Conservation (phyloP, 257 asterid genomes). For the Nicotiana tomentosiformis region DNA sequence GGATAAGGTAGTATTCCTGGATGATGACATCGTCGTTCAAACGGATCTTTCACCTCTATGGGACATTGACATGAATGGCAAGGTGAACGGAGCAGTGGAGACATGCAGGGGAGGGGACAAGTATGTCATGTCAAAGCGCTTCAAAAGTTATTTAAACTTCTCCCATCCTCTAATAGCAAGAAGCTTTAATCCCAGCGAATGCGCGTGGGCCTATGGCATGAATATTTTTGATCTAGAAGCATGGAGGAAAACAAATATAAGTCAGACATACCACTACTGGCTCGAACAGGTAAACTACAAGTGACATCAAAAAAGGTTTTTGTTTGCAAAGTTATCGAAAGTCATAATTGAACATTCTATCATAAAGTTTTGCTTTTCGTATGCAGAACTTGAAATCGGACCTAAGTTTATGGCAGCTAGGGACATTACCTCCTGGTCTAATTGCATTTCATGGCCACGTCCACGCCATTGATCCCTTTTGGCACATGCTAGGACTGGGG, state of each 20-base stretch:
- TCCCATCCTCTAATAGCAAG: conserved; percentile 84
- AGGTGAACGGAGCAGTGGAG: conserved; percentile 93
- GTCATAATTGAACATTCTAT: background rate
- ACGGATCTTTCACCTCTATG: conserved; percentile 90
- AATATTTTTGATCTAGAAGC: conserved; percentile 83
- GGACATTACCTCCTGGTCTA: conserved; percentile 91
- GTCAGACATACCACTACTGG: conserved; percentile 78
- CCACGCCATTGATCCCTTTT: conserved; percentile 62
- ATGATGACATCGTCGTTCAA: conserved; percentile 88
- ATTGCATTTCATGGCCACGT: conserved; percentile 88
- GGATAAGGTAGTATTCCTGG: conserved; percentile 76
- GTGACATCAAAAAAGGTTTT: background rate
- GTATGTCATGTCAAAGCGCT: conserved; percentile 83
- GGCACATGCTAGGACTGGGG: conserved; percentile 98
- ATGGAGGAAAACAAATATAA: conserved; percentile 85
- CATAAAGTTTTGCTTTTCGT: background rate
- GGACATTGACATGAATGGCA: conserved; percentile 86
- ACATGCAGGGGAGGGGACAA: conserved; percentile 86
- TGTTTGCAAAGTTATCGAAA: background rate
- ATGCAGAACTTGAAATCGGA: conserved; percentile 87
- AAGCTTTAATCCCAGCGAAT: conserved; percentile 66
- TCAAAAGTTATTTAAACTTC: conserved; percentile 83
- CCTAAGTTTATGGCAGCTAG: conserved; percentile 94
- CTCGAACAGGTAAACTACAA: conserved; percentile 54
- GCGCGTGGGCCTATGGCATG: conserved; percentile 99